phyloP scores from a whole-genome alignment of 169 alveolate genomes.

The Plasmodium inui region DNA sequence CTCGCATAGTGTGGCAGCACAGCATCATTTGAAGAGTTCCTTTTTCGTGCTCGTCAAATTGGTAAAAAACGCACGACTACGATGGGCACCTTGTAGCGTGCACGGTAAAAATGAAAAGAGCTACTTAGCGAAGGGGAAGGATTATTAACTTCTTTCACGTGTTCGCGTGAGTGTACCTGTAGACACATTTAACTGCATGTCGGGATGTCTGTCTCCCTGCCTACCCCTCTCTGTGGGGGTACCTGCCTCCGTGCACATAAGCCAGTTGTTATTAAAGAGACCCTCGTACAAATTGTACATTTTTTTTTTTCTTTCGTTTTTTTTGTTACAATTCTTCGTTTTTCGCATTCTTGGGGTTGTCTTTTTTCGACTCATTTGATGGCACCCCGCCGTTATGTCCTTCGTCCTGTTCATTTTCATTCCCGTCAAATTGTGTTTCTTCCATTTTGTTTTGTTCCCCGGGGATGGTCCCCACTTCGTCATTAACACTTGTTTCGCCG shows the following conservation, averaged over 20 bases:
- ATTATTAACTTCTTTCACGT: not conserved
- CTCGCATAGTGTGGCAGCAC: not conserved
- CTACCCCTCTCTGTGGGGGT: not conserved
- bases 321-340: constrained; percentile 32
- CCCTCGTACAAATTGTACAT: not conserved
- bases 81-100: not conserved
- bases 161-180: not conserved
- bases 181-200: not conserved
- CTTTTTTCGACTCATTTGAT: not conserved
- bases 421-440: not conserved
- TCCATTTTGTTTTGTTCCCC: not conserved
- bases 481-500: not conserved
- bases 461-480: not conserved
- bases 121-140: not conserved
- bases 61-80: not conserved
- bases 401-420: not conserved
- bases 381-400: not conserved
- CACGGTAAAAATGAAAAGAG: not conserved
- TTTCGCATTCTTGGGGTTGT: not conserved
- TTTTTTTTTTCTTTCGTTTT: not conserved
- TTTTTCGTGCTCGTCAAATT: not conserved
- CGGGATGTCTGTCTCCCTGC: not conserved
- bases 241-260: not conserved
- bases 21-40: not conserved
- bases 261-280: not conserved